Conservation (phyloP, 164 flowering plant genomes). For the Santalum album region DNA sequence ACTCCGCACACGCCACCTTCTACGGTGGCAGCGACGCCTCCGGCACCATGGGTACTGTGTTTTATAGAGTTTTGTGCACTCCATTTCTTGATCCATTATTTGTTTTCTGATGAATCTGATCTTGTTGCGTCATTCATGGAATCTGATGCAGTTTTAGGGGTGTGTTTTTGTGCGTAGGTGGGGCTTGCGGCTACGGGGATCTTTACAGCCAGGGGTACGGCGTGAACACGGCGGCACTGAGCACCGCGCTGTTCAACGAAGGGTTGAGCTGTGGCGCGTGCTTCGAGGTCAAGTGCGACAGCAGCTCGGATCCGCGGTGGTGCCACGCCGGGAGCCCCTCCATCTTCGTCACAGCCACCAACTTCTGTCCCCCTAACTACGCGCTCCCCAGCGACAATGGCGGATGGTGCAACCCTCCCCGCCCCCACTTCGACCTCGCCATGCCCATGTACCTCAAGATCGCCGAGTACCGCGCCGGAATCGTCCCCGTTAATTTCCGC, state of each 20-base stretch:
- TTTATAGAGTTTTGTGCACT: too few species aligned
- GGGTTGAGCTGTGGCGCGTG: constrained; percentile 46
- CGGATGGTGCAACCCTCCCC: constrained; percentile 54
- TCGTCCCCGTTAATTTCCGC: constrained; percentile 39
- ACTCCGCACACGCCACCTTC: constrained; percentile 38
- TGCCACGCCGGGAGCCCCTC: constrained; percentile 36
- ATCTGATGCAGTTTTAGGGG: not conserved
- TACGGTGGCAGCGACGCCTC: constrained; percentile 42
- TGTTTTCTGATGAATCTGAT: not conserved
- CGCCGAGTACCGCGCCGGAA: constrained; percentile 42
- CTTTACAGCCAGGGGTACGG: constrained; percentile 45
- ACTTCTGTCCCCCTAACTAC: constrained; percentile 41
- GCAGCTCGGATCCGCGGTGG: constrained; percentile 33
- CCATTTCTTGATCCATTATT: not conserved
- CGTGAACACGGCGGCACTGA: constrained; percentile 42
- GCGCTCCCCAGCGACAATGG: constrained; percentile 41
- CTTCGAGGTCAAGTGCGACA: constrained; percentile 33
- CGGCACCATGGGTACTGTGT: constrained; percentile 46
- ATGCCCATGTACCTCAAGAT: constrained; percentile 52
- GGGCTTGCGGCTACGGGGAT: constrained; percentile 43
- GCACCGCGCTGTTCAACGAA: constrained; percentile 41
- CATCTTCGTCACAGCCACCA: constrained; percentile 36
- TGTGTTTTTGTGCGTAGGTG: constrained; percentile 18
- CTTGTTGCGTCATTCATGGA: too few species aligned
- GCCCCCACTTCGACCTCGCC: constrained; percentile 46